Conservation (phyloP, 108 stramenopile genomes). For the Nannochloropsis granulata region DNA sequence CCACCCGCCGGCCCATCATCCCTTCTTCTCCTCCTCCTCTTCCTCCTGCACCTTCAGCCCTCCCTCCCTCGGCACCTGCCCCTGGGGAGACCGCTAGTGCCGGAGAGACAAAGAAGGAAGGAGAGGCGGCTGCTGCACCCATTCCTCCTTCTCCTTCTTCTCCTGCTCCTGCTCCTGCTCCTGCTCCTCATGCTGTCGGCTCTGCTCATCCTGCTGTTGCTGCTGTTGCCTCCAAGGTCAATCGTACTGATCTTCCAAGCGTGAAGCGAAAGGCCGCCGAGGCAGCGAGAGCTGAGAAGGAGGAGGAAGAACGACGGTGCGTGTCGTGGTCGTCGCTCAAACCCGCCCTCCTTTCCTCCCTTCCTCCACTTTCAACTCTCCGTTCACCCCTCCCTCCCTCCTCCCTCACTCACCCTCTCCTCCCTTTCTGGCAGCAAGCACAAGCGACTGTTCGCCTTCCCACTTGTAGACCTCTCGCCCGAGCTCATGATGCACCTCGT, state of each 20-base stretch:
- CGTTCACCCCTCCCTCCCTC: background rate
- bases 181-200: background rate
- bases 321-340: background rate
- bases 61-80: background rate
- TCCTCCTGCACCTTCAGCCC: background rate
- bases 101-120: no score
- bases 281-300: background rate
- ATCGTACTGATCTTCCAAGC: background rate
- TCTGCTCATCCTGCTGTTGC: background rate
- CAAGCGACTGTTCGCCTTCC: background rate
- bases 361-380: background rate
- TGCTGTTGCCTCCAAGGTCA: background rate
- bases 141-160: background rate
- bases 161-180: background rate
- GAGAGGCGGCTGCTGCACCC: no score
- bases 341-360: background rate
- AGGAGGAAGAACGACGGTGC: background rate
- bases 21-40: background rate
- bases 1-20: background rate
- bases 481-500: background rate
- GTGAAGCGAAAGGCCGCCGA: background rate
- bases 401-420: no score
- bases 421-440: background rate
- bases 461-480: background rate
- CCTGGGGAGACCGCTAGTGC: no score